Conservation (phyloP, 345 rosid species). For the Eucalyptus dawsonii region DNA sequence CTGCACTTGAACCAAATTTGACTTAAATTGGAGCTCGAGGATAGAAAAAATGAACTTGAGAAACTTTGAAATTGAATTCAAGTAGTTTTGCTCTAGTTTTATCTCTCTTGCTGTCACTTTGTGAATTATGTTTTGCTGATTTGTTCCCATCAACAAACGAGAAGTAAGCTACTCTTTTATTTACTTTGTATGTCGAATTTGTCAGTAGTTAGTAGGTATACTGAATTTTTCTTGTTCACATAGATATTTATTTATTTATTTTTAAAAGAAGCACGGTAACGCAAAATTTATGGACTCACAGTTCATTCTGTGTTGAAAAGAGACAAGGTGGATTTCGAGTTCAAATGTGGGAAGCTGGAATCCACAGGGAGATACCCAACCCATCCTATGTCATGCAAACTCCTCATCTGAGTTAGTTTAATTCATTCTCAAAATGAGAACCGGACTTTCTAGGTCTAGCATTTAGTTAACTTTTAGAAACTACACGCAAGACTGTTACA, state of each 20-base stretch:
- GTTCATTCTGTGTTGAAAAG: neutral
- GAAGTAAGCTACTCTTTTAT: neutral
- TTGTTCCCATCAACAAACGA: neutral
- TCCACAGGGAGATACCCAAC: neutral
- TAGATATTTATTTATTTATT: neutral
- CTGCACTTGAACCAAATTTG: neutral
- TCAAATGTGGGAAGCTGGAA: neutral
- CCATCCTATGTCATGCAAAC: neutral
- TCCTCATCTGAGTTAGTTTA: neutral
- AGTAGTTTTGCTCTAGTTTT: neutral
- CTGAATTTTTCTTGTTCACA: neutral
- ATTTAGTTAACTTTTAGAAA: neutral
- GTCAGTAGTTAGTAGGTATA: neutral
- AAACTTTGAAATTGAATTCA: neutral
- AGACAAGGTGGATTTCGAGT: neutral
- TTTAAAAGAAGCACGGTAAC: neutral
- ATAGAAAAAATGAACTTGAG: neutral
- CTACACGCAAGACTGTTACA: neutral
- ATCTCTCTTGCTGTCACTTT: neutral
- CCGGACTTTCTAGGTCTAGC: neutral
- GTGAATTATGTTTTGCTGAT: neutral
- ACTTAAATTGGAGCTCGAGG: neutral
- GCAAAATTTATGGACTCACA: neutral
- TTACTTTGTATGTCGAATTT: neutral
- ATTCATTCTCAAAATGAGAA: neutral